Evolutionary conservation across 345 rosid genomes (phyloP), one percentile per base, ranked within the genome.

Genomic region (Firmiana major): DNA sequence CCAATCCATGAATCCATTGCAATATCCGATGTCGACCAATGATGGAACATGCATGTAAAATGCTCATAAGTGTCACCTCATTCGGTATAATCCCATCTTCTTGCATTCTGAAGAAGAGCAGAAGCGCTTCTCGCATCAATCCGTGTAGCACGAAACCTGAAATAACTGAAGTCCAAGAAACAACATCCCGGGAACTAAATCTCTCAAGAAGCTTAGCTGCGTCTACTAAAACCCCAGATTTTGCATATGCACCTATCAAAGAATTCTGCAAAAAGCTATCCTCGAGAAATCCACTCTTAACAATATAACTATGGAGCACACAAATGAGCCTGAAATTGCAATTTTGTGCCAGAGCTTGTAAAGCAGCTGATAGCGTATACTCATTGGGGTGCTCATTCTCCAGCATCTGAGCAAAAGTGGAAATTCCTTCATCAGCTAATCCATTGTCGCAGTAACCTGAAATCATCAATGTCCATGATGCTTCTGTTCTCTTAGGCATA

Each of bases 91-190:
- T 74, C 54, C 90, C 89, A 53, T 81, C 81, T 26, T 74, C 74
- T 58, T 79, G 87, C 92, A 87, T 90, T 78, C 53, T 51, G 10
- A 73, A 43, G 78, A 85, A 88, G 28, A 84, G 51, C 9, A 76
- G 63, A 43, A 88, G 60, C 28, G 91, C 90, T 9, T 81, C 84
- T 66, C 34, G 45, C 36, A 65, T 58, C 71, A 79, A 76, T 9
- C 86, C 90, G 46, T 81, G 79, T 0, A 79, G 64, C 21, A 83
- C 87, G 38, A 43, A 79, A 12, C 84, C 85, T 9, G 92, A 79
- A 46, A 88, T 77, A 6, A 88, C 75, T 0, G 89, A 86, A 78
- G 85, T 89, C 92, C 92, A 88, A 7, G 87, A 83, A 43, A 90
- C 77, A 5, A 87, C 87, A 80, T 88, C 84, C 55, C 65, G 49